Evolutionary conservation across 805 yeast species (phyloP).

Genomic region (Candida tibetensis): DNA sequence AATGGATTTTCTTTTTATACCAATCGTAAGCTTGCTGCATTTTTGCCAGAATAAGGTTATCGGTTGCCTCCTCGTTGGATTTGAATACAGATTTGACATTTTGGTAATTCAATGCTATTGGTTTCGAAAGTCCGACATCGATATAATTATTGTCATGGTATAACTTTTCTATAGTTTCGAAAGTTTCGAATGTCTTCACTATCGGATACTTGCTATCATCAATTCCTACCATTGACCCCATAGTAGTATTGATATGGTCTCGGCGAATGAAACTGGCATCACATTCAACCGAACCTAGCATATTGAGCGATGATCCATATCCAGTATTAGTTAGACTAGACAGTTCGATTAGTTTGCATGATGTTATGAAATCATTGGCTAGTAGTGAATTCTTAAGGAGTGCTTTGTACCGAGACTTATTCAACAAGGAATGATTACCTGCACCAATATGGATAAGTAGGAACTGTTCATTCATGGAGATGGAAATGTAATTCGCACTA

Average conservation of each 20-base stretch:
- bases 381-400: conserved; percentile 28
- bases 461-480: background rate
- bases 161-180: conserved; percentile 19
- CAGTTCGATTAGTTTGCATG: conserved; percentile 31
- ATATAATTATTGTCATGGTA: conserved; percentile 7
- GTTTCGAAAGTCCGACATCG: conserved; percentile 32
- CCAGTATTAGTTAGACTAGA: conserved; percentile 49
- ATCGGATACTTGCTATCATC: conserved; percentile 27
- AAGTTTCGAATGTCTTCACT: conserved; percentile 20
- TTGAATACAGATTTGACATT: background rate
- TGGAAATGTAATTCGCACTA: no score
- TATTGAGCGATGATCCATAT: conserved; percentile 43
- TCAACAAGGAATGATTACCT: conserved; percentile 38
- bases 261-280: conserved; percentile 39
- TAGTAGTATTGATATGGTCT: conserved; percentile 4
- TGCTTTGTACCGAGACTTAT: conserved; percentile 20
- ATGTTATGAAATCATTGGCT: conserved; percentile 9
- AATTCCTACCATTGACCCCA: conserved; percentile 10
- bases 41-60: conserved; percentile 10
- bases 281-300: conserved; percentile 41
- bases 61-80: background rate
- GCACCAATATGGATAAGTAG: conserved; percentile 51
- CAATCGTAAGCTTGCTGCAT: conserved; percentile 10
- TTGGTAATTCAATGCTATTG: conserved; percentile 21
- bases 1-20: conserved; percentile 3